Conservation (phyloP, 1,284 basidiomycete species). For the Sporisorium iseilematis-ciliati region DNA sequence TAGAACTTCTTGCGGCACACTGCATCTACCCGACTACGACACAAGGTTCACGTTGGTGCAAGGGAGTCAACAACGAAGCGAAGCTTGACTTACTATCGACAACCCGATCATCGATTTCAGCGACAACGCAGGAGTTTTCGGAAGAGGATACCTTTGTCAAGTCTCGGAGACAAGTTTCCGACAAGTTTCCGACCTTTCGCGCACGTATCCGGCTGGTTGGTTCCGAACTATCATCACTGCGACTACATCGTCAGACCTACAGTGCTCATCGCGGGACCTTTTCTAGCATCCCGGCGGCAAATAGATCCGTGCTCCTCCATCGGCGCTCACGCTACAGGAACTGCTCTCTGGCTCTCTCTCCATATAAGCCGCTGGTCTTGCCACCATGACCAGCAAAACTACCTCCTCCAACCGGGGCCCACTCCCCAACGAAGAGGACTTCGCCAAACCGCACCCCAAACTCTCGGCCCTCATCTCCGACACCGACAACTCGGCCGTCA, state of each 20-base stretch:
- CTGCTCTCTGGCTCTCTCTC: neutral
- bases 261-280: neutral
- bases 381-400: slow-evolving; percentile 19
- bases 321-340: no score
- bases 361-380: neutral
- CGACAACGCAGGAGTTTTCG: neutral
- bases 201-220: slow-evolving; percentile 3
- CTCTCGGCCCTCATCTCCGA: slow-evolving; percentile 23
- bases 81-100: no score
- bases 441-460: slow-evolving; percentile 30
- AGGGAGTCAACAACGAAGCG: no score
- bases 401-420: slow-evolving; percentile 8
- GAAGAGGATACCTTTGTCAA: neutral
- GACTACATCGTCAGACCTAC: neutral
- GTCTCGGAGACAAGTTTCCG: slow-evolving; percentile 1
- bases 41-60: no score
- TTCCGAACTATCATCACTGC: slow-evolving; percentile 4
- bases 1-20: no score
- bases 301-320: neutral
- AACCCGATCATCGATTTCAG: neutral
- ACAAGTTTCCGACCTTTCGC: neutral
- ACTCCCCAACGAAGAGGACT: slow-evolving; percentile 35
- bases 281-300: neutral
- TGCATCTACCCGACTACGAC: no score
- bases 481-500: slow-evolving; percentile 17